Base-by-base conservation (phyloP, 1,284 basidiomycete species). In the Cutaneotrichosporon daszewskae region DNA sequence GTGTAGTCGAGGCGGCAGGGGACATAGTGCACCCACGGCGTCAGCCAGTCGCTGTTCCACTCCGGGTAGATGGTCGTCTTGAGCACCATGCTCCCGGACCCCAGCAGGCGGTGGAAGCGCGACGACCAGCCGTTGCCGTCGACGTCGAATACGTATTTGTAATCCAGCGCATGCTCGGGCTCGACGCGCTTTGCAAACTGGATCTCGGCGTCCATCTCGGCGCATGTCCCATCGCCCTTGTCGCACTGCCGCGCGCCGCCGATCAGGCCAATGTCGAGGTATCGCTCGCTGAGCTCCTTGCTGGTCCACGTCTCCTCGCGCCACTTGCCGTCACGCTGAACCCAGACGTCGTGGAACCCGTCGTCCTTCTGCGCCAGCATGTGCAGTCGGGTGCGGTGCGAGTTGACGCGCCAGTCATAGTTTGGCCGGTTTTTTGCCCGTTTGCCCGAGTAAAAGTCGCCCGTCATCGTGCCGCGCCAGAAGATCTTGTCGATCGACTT, bases 1-100 rank as follows among this genome's bases (percentile, higher is more conserved):
- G 72, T 67, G 40, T 75, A 75, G 57, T 77, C 74, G 24, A 71
- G 49, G 48, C 72, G 65, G 40, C 58, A 7, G 74, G 75, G 64
- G 13, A 74, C 58, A 40, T 74, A 74, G 54, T 75, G 74, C 18
- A 69, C 64, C 67, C 72, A 74, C 5, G 72, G 71, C 4, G 65
- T 67, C 34, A 74, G 51, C 66, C 71, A 72, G 46, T 74, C 70
- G 45, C 51, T 51, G 43, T 69, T 59, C 72, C 73, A 75, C 53
- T 75, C 74, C 9, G 69, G 69, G 54, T 67, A 74, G 20, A 74
- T 62, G 2, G 72, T 72, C 18, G 61, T 53, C 57, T 75, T 75
- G 51, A 75, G 48, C 1, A 74, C 68, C n/a, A 72, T 63, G 40
- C 65, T 69, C 13, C 69, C 71, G 16, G 65, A 67, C 37, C 60